phyloP scores from a whole-genome alignment of 208 protist species.

The Herpetomonas samuelpessoai region DNA sequence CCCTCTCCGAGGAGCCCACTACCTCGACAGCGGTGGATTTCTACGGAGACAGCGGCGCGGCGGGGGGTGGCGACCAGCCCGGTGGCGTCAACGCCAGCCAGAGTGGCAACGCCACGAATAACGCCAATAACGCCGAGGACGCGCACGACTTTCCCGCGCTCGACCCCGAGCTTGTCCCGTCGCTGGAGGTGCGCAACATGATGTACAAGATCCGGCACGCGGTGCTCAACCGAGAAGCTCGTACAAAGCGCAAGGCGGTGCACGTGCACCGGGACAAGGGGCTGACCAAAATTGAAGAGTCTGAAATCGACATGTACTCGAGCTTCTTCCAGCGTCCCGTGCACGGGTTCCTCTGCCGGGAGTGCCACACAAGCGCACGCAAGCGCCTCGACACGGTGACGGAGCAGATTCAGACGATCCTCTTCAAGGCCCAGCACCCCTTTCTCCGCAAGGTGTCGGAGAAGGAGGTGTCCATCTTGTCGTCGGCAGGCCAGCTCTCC shows the following conservation, averaged over 20 bases:
- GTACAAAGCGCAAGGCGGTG: slow-evolving; percentile 27
- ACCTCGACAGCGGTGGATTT: background rate
- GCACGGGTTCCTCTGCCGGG: slow-evolving; percentile 76
- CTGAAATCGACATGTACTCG: slow-evolving; percentile 79
- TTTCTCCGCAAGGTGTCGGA: slow-evolving; percentile 37
- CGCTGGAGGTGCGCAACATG: slow-evolving; percentile 45
- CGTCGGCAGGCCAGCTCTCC: slow-evolving; percentile 16
- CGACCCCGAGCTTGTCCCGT: slow-evolving; percentile 36
- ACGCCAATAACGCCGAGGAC: slow-evolving; percentile 3
- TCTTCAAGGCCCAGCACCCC: slow-evolving; percentile 62
- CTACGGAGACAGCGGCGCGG: background rate
- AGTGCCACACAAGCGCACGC: slow-evolving; percentile 63
- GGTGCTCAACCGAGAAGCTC: slow-evolving; percentile 56
- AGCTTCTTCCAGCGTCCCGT: slow-evolving; percentile 77
- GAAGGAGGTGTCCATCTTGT: slow-evolving; percentile 23
- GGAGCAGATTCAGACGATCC: slow-evolving; percentile 58
- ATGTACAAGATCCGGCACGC: slow-evolving; percentile 68
- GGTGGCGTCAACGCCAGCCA: slow-evolving; percentile 1
- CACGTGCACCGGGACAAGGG: slow-evolving; percentile 68
- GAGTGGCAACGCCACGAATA: slow-evolving; percentile 4
- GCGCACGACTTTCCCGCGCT: slow-evolving; percentile 21
- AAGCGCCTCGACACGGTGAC: slow-evolving; percentile 63
- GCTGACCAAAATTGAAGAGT: slow-evolving; percentile 77
- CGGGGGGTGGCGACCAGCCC: background rate
- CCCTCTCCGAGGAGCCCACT: background rate